Evolutionary conservation across 805 yeast genomes (phyloP), one percentile per base, ranked within the genome.

Genomic region (Saccharomycodes ludwigii): DNA sequence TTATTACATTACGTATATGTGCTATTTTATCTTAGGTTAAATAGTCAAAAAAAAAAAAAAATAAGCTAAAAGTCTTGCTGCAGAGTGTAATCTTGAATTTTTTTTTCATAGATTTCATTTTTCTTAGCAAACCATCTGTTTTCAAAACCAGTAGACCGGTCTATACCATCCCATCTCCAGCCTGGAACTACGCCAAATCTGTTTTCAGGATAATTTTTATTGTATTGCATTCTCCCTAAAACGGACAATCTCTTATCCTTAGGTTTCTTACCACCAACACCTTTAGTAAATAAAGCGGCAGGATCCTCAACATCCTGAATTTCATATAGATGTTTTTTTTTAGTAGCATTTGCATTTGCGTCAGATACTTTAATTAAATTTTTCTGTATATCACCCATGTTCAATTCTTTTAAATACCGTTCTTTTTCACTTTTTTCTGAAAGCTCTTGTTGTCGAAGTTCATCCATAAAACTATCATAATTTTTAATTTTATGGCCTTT

Each of bases 121-220:
- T 55, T 63, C 42, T 47, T 61, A 27, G 52, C 61, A 40, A 80
- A 63, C 63, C 80, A 67, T 33, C 66, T 59, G 30, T 57, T 60
- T 48, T 86, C 97, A 54, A 80, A 86, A 3, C 95, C 95, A 48
- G 78, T 86, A 0, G 93, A 74, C 37, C 97, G 59, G 54, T 83
- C 86, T 2, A 86, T 75, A 0, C 96, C 96, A 52, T 82, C 94
- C 97, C 97, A 86, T 35, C 82, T 61, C 41, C 63, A 61, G 0
- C 96, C 95, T 1, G 95, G 94, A 4, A 58, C 55, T 10, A 86
- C 74, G 3, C 67, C 67, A 52, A 82, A 86, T 35, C 97, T 58
- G 48, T 86, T 86, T 14, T 69, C 70, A 0, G 82, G 73, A 33
- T 54, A 70, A 6, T 39, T 21, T 12, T 46, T 48, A 18, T 56